Conservation (phyloP, 768 basidiomycete genomes). For the Tricholoma saponaceum region DNA sequence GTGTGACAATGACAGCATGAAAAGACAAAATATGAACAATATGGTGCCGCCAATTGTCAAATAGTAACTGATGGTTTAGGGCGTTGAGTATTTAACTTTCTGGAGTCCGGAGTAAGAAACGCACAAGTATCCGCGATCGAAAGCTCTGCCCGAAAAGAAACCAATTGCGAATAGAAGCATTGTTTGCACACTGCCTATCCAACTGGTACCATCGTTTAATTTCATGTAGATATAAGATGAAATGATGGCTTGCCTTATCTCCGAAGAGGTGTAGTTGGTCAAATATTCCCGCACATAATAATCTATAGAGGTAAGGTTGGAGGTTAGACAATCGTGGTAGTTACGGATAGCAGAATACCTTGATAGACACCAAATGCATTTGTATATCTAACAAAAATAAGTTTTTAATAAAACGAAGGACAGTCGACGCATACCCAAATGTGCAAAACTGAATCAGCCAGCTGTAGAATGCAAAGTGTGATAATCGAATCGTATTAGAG, state of each 20-base stretch:
- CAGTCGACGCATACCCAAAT: neutral
- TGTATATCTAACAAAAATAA: neutral
- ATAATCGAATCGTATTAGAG: neutral
- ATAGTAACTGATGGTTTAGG: slow-evolving; percentile 10
- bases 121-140: slow-evolving; percentile 52
- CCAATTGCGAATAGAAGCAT: slow-evolving; percentile 46
- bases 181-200: slow-evolving; percentile 52
- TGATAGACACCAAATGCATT: neutral
- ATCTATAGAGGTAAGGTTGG: neutral
- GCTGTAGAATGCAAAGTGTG: neutral
- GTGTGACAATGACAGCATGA: neutral
- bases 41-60: slow-evolving; percentile 18
- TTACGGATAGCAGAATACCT: neutral
- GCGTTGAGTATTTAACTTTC: neutral
- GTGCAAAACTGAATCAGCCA: neutral
- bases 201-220: slow-evolving; percentile 17
- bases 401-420: neutral
- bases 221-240: neutral
- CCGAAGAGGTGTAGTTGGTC: slow-evolving; percentile 13
- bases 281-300: slow-evolving; percentile 21
- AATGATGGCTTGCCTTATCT: slow-evolving; percentile 13
- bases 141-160: slow-evolving; percentile 39
- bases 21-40: slow-evolving; percentile 19
- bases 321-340: neutral
- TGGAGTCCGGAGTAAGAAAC: neutral